Evolutionary conservation across 306 rosid genomes (phyloP).

Genomic region (Hippophae gyantsensis): DNA sequence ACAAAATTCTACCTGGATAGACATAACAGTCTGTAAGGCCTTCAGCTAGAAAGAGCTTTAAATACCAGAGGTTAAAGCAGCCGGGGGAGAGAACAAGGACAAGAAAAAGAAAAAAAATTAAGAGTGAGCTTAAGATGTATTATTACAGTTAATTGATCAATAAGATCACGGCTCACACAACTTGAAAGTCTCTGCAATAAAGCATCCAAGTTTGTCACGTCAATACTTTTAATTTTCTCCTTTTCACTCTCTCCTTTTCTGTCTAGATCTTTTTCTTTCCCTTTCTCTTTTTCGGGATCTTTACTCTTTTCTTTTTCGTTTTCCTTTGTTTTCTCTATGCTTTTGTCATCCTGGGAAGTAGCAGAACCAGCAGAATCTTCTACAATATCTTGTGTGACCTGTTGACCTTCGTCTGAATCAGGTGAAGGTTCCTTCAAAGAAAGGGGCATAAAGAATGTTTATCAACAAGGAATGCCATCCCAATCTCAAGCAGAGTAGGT

Average conservation of each 20-base stretch:
- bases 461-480: too few species aligned
- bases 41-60: slow-evolving; percentile 4
- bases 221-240: slow-evolving; percentile 79
- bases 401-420: slow-evolving; percentile 71
- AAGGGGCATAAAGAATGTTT: background rate
- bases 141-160: slow-evolving; percentile 92
- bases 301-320: slow-evolving; percentile 70
- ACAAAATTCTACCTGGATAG: slow-evolving; percentile 85
- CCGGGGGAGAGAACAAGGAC: too few species aligned
- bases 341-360: slow-evolving; percentile 53
- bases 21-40: slow-evolving; percentile 7
- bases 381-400: slow-evolving; percentile 37
- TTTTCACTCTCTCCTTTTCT: slow-evolving; percentile 75
- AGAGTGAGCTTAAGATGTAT: slow-evolving; percentile 18
- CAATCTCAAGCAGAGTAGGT: too few species aligned
- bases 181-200: slow-evolving; percentile 95
- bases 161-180: slow-evolving; percentile 98
- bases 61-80: background rate
- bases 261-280: slow-evolving; percentile 59
- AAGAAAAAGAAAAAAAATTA: background rate
- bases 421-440: slow-evolving; percentile 43
- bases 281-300: slow-evolving; percentile 70
- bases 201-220: slow-evolving; percentile 94
- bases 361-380: slow-evolving; percentile 49
- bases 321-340: slow-evolving; percentile 34